Evolutionary conservation across 2,329 filamentous ascomycete species (phyloP), one percentile per base, ranked within the genome.

Genomic region (Lasiodiplodia theobromae): DNA sequence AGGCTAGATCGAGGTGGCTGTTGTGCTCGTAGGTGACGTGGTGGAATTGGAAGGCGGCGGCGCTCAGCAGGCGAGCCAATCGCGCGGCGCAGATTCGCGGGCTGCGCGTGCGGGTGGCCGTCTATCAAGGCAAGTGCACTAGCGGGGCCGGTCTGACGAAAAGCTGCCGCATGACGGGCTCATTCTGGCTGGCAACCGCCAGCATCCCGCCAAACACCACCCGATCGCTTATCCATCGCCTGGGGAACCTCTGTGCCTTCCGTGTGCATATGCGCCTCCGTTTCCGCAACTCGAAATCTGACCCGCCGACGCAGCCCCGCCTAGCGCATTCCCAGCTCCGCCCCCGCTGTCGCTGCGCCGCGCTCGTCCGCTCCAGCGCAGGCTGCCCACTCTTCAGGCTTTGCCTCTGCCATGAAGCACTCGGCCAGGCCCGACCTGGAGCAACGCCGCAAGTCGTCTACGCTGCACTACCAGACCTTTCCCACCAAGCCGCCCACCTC

Each of bases 391-490:
- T 57, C 18, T 11, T 47, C 44, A 21, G 44, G 44, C n/a, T 21
- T 31, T 40, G 38, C 21, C 52, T 34, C 64, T 34, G 56, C 53
- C 54, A 67, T 67, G 65, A 67, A 58, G 65, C 54, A 16, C 54
- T 40, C 47, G 31, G 21, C 18, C 53, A 67, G 65, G 65, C 65
- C 65, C 44, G 37, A 51, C 54, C 44, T 79, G 68, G 75, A 78
- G 67, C 70, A 74, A 18, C 71, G 81, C 69, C 83, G 83, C 67
- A 80, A 84, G 71, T 86, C 85, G 58, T 84, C 85, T n/a, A 84
- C 83, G 23, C 83, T 89, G 72, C 89, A 90, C 76, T 96, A 95
- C 80, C 91, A 94, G 74, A 95, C 92, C 7, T 95, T 96, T 74
- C 92, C 92, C 2, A 92, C 91, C 0, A 86, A 88, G 40, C 91